phyloP scores from a whole-genome alignment of 2,329 filamentous ascomycete species.

The Endothia cerciana region DNA sequence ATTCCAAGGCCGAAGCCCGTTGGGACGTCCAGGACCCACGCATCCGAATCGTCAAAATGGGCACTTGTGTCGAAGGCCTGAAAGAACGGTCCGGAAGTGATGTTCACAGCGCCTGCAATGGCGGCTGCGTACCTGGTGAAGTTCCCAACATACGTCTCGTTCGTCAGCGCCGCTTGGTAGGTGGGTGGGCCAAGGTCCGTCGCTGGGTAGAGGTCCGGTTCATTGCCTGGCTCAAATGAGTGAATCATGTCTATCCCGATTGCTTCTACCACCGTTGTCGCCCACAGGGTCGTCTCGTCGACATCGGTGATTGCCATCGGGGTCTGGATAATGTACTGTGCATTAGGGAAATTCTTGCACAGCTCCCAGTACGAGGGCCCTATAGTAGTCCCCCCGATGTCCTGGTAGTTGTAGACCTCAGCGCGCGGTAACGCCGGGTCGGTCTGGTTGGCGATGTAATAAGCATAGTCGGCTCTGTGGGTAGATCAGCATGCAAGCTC shows the following conservation, averaged over 20 bases:
- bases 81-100: slow-evolving; percentile 38
- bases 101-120: slow-evolving; percentile 35
- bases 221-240: slow-evolving; percentile 43
- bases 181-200: slow-evolving; percentile 38
- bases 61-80: slow-evolving; percentile 42
- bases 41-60: slow-evolving; percentile 34
- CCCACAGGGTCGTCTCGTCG: slow-evolving; percentile 41
- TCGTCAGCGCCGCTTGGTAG: slow-evolving; percentile 40
- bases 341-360: slow-evolving; percentile 38
- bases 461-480: slow-evolving; percentile 41
- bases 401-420: slow-evolving; percentile 41
- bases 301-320: slow-evolving; percentile 42
- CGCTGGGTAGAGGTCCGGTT: slow-evolving; percentile 40
- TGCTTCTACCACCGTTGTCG: slow-evolving; percentile 35
- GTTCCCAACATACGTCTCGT: slow-evolving; percentile 42
- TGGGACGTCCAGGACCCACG: slow-evolving; percentile 37
- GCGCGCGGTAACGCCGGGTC: slow-evolving; percentile 39
- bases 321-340: slow-evolving; percentile 42
- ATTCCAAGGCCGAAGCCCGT: slow-evolving; percentile 41
- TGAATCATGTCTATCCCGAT: slow-evolving; percentile 41
- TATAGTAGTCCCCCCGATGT: slow-evolving; percentile 41
- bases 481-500: background rate
- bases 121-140: slow-evolving; percentile 40
- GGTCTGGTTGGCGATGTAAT: slow-evolving; percentile 38
- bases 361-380: slow-evolving; percentile 42